phyloP scores from a whole-genome alignment of 2,329 filamentous ascomycete genomes.

The Cordyceps cateniannulata region DNA sequence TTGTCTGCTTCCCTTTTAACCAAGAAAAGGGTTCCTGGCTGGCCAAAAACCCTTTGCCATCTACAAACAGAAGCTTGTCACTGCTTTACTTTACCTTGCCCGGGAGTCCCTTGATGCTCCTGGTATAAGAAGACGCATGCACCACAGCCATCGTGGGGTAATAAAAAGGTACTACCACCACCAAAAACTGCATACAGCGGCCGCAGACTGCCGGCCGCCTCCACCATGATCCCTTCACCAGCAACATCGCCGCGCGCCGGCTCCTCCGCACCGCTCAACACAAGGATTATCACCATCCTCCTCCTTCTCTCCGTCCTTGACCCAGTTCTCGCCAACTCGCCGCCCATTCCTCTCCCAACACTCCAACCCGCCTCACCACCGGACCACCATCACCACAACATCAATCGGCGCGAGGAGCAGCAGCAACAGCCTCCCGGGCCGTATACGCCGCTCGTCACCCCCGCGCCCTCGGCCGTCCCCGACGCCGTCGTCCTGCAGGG shows the following conservation, averaged over 20 bases:
- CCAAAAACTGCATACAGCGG: not conserved
- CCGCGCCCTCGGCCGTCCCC: constrained; percentile 26
- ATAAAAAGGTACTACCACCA: not conserved
- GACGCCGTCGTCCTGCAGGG: constrained; percentile 23
- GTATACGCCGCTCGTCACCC: constrained; percentile 26
- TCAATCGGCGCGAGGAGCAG: constrained; percentile 2
- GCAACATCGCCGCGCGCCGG: not conserved
- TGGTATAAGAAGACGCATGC: too few species aligned
- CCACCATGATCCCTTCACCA: not conserved
- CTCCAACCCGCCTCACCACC: not conserved
- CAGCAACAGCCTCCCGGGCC: not conserved
- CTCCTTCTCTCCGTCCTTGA: not conserved
- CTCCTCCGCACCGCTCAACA: not conserved
- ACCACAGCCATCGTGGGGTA: too few species aligned
- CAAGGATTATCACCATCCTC: not conserved
- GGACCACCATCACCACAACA: not conserved
- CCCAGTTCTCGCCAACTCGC: not conserved
- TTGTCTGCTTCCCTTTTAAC: too few species aligned
- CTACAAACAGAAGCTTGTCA: too few species aligned
- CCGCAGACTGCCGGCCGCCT: not conserved
- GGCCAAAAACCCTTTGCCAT: too few species aligned
- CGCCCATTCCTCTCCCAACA: not conserved
- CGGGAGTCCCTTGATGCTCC: too few species aligned
- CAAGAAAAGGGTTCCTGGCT: too few species aligned
- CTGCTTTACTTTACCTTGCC: too few species aligned